Evolutionary conservation across 805 yeast species (phyloP).

Genomic region (Ogataea populi-albae): DNA sequence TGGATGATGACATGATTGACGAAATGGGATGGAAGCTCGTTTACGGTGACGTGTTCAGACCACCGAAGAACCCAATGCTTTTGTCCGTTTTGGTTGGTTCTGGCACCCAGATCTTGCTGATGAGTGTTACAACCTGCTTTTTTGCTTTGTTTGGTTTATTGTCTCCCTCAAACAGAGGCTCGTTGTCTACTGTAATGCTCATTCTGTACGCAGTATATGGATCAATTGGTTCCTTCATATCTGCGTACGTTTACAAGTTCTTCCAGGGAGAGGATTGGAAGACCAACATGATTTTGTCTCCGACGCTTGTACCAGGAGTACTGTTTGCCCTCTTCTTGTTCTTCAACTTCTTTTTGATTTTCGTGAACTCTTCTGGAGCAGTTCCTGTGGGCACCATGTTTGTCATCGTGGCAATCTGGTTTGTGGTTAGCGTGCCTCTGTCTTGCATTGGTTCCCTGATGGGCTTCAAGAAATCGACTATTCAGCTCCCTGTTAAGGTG

Average conservation of each 20-base stretch:
- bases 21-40: constrained; percentile 97
- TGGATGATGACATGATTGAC: constrained; percentile 83
- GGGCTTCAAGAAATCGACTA: constrained; percentile 56
- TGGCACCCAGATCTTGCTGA: constrained; percentile 79
- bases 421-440: constrained; percentile 77
- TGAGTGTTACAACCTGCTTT: constrained; percentile 67
- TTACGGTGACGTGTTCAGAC: constrained; percentile 91
- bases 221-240: constrained; percentile 79
- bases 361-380: constrained; percentile 85
- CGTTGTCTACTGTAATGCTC: constrained; percentile 86
- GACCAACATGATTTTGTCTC: constrained; percentile 77
- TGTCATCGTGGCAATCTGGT: constrained; percentile 82
- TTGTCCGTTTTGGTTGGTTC: constrained; percentile 83
- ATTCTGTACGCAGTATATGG: constrained; percentile 80
- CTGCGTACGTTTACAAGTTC: constrained; percentile 80
- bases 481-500: constrained; percentile 69
- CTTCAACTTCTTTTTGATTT: constrained; percentile 78
- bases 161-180: constrained; percentile 93
- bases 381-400: constrained; percentile 89
- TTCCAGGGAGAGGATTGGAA: constrained; percentile 94
- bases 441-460: constrained; percentile 79
- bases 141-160: constrained; percentile 87
- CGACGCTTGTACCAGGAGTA: constrained; percentile 78
- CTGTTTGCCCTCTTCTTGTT: constrained; percentile 62
- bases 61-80: constrained; percentile 68